phyloP scores from a whole-genome alignment of 2,329 filamentous ascomycete genomes.

The Davidsoniella virescens region DNA sequence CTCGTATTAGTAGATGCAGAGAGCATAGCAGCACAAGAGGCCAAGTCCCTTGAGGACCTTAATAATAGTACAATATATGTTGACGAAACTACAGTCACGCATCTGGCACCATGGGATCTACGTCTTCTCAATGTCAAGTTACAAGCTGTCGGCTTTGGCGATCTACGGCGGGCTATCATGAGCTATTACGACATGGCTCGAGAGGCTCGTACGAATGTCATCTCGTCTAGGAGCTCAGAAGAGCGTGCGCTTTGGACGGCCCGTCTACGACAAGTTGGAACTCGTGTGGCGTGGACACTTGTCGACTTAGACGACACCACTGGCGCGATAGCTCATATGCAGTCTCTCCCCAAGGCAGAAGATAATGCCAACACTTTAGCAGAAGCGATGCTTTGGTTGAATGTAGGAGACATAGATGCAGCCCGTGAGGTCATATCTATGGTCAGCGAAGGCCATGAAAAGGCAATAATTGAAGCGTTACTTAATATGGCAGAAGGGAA shows the following conservation, averaged over 20 bases:
- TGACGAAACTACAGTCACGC: slow-evolving; percentile 35
- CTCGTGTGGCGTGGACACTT: slow-evolving; percentile 47
- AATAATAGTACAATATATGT: slow-evolving; percentile 39
- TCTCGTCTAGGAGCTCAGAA: slow-evolving; percentile 29
- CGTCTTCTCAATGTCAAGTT: slow-evolving; percentile 69
- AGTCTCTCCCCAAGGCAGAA: slow-evolving; percentile 31
- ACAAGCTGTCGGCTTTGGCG: slow-evolving; percentile 72
- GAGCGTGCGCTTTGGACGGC: slow-evolving; percentile 51
- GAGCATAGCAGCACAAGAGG: slow-evolving; percentile 50
- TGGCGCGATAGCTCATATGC: slow-evolving; percentile 59
- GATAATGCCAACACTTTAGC: slow-evolving; percentile 29
- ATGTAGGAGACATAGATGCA: slow-evolving; percentile 58
- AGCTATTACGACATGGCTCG: slow-evolving; percentile 76
- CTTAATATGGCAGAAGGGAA: slow-evolving; percentile 64
- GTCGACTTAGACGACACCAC: slow-evolving; percentile 79
- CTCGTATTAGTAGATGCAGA: slow-evolving; percentile 63
- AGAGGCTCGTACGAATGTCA: slow-evolving; percentile 52
- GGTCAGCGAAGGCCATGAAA: slow-evolving; percentile 21
- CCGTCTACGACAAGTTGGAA: slow-evolving; percentile 59
- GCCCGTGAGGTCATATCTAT: slow-evolving; percentile 39
- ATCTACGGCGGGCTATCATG: slow-evolving; percentile 71
- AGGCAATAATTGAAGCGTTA: slow-evolving; percentile 46
- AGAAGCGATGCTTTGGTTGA: slow-evolving; percentile 55
- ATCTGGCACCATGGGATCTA: slow-evolving; percentile 75
- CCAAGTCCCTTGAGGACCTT: slow-evolving; percentile 46